These are phyloP conservation scores for Phaeosphaeria sp. DNA, from an alignment of 2,329 filamentous ascomycete species.

Conservation along the genomic window DNA sequence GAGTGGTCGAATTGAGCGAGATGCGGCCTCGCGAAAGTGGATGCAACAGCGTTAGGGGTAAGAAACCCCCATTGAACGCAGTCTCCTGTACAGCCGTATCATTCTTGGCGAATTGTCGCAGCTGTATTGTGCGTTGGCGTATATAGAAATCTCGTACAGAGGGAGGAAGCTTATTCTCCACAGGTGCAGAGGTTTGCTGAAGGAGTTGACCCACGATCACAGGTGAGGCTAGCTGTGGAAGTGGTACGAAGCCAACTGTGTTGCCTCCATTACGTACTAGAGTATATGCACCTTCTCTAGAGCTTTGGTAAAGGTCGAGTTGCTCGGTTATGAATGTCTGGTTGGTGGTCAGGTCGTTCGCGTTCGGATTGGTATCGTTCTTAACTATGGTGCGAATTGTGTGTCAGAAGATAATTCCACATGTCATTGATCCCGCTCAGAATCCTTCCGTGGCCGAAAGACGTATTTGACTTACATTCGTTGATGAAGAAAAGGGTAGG, in stretches of 20 bases:
- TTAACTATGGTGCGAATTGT: slow-evolving; percentile 3
- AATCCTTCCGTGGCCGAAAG: not conserved
- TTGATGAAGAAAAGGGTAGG: slow-evolving; percentile 24
- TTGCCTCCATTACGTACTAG: slow-evolving; percentile 23
- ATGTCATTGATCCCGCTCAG: not conserved
- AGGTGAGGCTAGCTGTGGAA: not conserved
- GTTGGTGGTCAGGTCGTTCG: slow-evolving; percentile 17
- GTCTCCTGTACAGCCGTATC: slow-evolving; percentile 21
- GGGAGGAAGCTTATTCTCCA: not conserved
- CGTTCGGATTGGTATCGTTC: slow-evolving; percentile 22
- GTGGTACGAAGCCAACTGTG: slow-evolving; percentile 16
- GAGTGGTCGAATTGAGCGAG: slow-evolving; percentile 38
- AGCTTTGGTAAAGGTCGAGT: slow-evolving; percentile 30
- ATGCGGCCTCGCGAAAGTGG: slow-evolving; percentile 38
- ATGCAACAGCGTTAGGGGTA: slow-evolving; percentile 25
- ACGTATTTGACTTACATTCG: slow-evolving; percentile 19
- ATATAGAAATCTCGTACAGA: not conserved
- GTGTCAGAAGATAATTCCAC: no score
- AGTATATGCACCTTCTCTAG: slow-evolving; percentile 34
- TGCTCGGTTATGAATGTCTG: slow-evolving; percentile 38
- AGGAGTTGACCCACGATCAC: not conserved
- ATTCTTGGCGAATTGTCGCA: slow-evolving; percentile 22
- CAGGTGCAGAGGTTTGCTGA: not conserved
- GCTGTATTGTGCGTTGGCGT: not conserved
- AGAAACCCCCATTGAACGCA: slow-evolving; percentile 19